phyloP scores from a whole-genome alignment of 2,329 filamentous ascomycete genomes.

The Beauveria sp. region DNA sequence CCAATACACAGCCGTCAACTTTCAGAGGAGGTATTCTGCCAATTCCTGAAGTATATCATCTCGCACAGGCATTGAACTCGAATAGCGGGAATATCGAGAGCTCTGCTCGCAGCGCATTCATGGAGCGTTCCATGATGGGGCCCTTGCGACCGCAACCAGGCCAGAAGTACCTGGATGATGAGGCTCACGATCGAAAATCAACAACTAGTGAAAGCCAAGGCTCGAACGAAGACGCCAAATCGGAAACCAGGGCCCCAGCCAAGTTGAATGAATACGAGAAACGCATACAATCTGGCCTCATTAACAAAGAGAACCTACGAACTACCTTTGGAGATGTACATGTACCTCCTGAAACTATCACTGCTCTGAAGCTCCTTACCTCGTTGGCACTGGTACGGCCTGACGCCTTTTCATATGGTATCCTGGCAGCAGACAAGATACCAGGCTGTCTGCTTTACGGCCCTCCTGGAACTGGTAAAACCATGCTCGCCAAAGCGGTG shows the following conservation, averaged over 20 bases:
- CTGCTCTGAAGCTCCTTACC: constrained; percentile 81
- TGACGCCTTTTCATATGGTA: constrained; percentile 93
- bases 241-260: constrained; percentile 18
- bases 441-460: constrained; percentile 84
- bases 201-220: constrained; percentile 20
- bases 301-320: constrained; percentile 72
- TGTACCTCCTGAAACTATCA: constrained; percentile 72
- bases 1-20: constrained; percentile 21
- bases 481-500: constrained; percentile 60
- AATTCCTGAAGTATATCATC: constrained; percentile 31
- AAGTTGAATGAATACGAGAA: constrained; percentile 72
- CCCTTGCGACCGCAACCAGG: constrained; percentile 25
- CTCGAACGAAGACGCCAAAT: constrained; percentile 22
- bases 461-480: constrained; percentile 74
- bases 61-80: constrained; percentile 26
- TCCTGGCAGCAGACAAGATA: constrained; percentile 84
- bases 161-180: constrained; percentile 24
- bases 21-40: constrained; percentile 30
- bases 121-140: constrained; percentile 26
- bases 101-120: constrained; percentile 19
- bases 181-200: constrained; percentile 18
- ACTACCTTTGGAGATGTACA: constrained; percentile 87
- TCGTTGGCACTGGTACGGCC: constrained; percentile 79
- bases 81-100: constrained; percentile 17
- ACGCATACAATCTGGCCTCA: constrained; percentile 71